Base-by-base conservation (phyloP, 176 grass and related monocot genomes). In the Aegilops tauschii region DNA sequence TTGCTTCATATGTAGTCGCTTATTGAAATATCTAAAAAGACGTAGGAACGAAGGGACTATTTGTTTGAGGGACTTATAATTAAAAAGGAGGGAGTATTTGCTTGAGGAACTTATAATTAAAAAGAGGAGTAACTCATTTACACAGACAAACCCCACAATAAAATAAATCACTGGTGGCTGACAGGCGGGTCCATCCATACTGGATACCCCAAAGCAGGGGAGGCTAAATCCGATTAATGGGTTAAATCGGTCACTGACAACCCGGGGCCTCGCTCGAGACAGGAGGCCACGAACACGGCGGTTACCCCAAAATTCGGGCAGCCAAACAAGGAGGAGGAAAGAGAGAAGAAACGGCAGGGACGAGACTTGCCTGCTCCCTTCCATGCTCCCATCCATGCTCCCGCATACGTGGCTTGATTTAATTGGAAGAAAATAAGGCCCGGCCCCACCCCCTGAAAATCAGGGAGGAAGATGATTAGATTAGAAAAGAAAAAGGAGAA, bases 281-380 rank as follows among this genome's bases (percentile, higher is more conserved):
- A 73, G n/a, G 2, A 3, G 9, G 65, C 82, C 75, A 80, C 29
- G 36, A 80, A 66, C 66, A 34, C 67, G 87, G 87, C 7, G 42
- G 87, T 34, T 13, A 80, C 35, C 34, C 37, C n/a, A 45, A 73
- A 73, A 73, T 73, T 45, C 37, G 70, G 70, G 70, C 37, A 14
- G 1, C n/a, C 70, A 45, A 39, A 20, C 68, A 3, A 5, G 35
- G 30, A 18, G 69, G 2, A 8, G 42, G 35, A 42, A 71, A 71
- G 21, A 23, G 21, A 4, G 14, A 67, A 67, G 20, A 12, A 40
- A 39, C 31, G 17, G 30, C 28, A 12, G 62, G n/a, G n/a, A n/a
- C n/a, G n/a, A n/a, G n/a, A n/a, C n/a, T n/a, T n/a, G n/a, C n/a
- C n/a, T n/a, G n/a, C n/a, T n/a, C n/a, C n/a, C n/a, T n/a, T n/a